Conservation (phyloP, 345 rosid species). For the Clarkia xantiana region DNA sequence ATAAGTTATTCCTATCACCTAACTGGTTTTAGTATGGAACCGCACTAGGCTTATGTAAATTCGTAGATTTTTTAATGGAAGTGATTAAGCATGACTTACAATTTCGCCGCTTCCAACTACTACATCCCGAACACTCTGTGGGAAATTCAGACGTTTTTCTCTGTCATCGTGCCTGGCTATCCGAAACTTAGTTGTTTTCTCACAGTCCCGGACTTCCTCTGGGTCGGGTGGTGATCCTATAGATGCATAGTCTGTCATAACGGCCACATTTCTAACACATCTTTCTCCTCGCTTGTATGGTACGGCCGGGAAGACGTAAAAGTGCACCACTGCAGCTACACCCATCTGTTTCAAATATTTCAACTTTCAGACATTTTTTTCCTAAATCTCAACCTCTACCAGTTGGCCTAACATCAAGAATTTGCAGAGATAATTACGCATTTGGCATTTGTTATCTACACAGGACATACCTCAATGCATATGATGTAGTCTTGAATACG, state of each 20-base stretch:
- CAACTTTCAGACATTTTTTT: not conserved
- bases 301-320: slow-evolving; percentile 78
- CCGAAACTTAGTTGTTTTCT: slow-evolving; percentile 47
- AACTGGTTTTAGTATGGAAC: too few relatives aligned
- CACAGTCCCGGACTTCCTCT: slow-evolving; percentile 82
- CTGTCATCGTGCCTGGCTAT: slow-evolving; percentile 48
- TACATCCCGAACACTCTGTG: slow-evolving; percentile 94
- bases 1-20: too few relatives aligned
- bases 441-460: not conserved
- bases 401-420: not conserved
- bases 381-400: not conserved
- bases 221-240: slow-evolving; percentile 82
- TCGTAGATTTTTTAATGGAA: not conserved
- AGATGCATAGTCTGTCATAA: slow-evolving; percentile 87
- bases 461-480: slow-evolving; percentile 69
- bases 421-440: slow-evolving; percentile 5
- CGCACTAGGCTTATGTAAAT: too few relatives aligned
- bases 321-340: slow-evolving; percentile 86
- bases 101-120: slow-evolving; percentile 94
- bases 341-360: slow-evolving; percentile 63
- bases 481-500: slow-evolving; percentile 92
- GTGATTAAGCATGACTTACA: slow-evolving; percentile 27
- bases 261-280: slow-evolving; percentile 96
- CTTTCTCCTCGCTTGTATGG: slow-evolving; percentile 98
- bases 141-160: slow-evolving; percentile 76